Percentiles rank a stretch among this genome's conserved stretches.
phyloP scores from a whole-genome alignment of 78 protist genomes.

The Polysphondylium violaceum region DNA sequence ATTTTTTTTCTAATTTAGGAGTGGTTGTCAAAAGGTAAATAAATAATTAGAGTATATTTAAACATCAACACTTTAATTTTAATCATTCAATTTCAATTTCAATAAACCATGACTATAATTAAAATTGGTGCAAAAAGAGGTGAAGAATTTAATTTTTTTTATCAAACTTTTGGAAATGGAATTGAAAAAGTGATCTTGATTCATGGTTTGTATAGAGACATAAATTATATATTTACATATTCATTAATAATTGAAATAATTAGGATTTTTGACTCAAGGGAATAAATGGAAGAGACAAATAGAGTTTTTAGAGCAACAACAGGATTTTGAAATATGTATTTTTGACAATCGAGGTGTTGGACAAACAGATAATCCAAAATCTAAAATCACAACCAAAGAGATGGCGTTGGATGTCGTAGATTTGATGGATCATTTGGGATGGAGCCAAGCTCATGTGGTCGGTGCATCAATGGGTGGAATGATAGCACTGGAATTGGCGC shows the following conservation, averaged over 20 bases:
- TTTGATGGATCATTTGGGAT: slow-evolving; percentile 55
- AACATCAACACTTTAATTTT: no score
- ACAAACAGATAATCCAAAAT: slow-evolving; percentile 9
- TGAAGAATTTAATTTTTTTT: no score
- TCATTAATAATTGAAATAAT: no score
- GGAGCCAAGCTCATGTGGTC: slow-evolving; percentile 31
- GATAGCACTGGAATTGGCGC: slow-evolving; percentile 63
- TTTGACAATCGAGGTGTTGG: slow-evolving; percentile 78
- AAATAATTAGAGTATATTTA: no score
- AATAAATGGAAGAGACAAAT: slow-evolving; percentile 32
- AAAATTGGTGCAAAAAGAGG: no score
- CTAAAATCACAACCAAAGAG: slow-evolving; percentile 1
- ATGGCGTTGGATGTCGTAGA: slow-evolving; percentile 71
- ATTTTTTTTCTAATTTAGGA: no score
- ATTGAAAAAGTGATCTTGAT: no score
- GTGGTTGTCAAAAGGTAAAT: no score
- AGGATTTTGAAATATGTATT: slow-evolving; percentile 26
- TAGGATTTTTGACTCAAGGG: slow-evolving; percentile 39
- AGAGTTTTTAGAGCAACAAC: slow-evolving; percentile 1
- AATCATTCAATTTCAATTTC: no score
- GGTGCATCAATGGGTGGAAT: slow-evolving; percentile 84
- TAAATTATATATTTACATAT: no score
- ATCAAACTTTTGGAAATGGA: background rate
- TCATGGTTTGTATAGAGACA: no score
- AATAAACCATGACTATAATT: no score